Base-by-base conservation (phyloP, 176 grass and related monocot genomes). In the Ananas comosus region DNA sequence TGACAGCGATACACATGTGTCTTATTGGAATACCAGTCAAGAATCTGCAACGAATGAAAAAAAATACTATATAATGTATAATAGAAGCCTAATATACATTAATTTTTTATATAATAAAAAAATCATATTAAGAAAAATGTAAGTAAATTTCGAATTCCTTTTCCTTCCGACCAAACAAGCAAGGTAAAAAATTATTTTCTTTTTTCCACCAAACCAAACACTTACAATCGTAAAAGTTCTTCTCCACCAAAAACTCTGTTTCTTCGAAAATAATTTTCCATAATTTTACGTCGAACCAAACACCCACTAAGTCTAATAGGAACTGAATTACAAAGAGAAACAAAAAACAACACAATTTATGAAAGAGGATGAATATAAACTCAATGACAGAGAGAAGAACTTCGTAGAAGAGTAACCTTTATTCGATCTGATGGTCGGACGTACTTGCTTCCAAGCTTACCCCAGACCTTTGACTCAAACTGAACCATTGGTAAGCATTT, bases 1-100 rank as follows among this genome's bases (percentile, higher is more conserved):
- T 63, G 78, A 73, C 87, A 96, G 29, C 88, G 81, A 56, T 86
- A 96, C 4, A 88, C 64, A 70, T 74, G 75, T 65, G 82, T 70
- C 70, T 68, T 85, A 13, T 27, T 48, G 24, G 79, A 67, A 21
- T 91, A 77, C 72, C 74, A 91, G 79, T 91, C 79, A 68, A 86
- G 64, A 74, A 73, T 78, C 88, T 96, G 78, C 80, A 59, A 69
- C 52, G 48, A 47, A 66, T 13, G 18, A 50, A 12, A 29, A 71
- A 70, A 33, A 71, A 51, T 65, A 63, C 28, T 42, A 42, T 42
- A 42, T 42, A 42, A 42, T 42, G 33, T 42, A 42, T 42, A 6
- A 42, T 42, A 42, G 0, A 7, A 42, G 33, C 33, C 33, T 7
- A 6, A 42, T 42, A 42, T 42, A 42, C 33, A 42, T 42, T 42